Evolutionary conservation across 1,284 basidiomycete species (phyloP).

Genomic region (Sanghuangporus sanghuang): DNA sequence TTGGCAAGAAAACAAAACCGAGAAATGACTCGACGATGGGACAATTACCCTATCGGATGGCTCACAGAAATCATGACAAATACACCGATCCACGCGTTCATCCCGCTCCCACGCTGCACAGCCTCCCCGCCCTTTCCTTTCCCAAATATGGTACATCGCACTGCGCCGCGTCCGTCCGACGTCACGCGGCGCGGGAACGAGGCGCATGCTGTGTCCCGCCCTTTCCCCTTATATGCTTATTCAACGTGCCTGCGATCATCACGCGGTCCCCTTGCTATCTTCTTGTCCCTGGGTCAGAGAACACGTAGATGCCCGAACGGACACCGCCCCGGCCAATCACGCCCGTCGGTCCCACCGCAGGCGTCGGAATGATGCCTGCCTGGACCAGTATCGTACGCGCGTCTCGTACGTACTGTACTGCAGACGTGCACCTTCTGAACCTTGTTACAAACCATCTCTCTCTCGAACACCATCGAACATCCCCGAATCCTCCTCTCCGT

Average conservation of each 20-base stretch:
- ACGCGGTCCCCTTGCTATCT: neutral
- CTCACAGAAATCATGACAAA: slow-evolving; percentile 6
- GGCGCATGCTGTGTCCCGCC: slow-evolving; percentile 15
- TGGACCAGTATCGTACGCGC: neutral
- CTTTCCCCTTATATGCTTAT: neutral
- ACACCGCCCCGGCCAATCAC: neutral
- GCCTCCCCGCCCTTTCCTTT: neutral
- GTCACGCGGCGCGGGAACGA: neutral
- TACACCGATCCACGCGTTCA: neutral
- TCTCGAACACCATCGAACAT: neutral
- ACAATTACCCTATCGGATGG: neutral
- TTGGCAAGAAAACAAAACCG: neutral
- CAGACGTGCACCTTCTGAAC: neutral
- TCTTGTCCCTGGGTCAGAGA: neutral
- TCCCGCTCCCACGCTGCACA: slow-evolving; percentile 1
- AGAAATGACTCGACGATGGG: slow-evolving; percentile 5
- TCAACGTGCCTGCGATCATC: neutral
- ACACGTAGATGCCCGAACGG: neutral
- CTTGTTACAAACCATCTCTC: neutral
- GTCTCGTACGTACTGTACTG: neutral
- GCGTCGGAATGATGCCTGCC: neutral
- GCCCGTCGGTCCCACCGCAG: neutral
- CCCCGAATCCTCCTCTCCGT: neutral
- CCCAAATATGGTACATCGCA: neutral
- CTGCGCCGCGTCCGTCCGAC: neutral